Evolutionary conservation across 179 eudicot species (phyloP).

Genomic region (Beta corolliflora): DNA sequence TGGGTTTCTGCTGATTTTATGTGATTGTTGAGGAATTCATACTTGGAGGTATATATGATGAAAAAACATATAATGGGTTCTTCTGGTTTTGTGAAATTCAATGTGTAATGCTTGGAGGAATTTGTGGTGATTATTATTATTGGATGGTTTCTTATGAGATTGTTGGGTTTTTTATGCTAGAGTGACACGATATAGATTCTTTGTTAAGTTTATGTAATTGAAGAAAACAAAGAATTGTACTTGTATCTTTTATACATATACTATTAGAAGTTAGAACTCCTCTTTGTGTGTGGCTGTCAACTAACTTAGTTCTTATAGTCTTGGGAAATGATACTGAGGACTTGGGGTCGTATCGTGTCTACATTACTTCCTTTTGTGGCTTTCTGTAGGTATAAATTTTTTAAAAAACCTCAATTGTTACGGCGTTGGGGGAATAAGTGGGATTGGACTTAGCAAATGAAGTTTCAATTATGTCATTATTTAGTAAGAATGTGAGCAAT

Average conservation of each 20-base stretch:
- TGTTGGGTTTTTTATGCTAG: background rate
- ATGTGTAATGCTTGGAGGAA: background rate
- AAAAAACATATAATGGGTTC: background rate
- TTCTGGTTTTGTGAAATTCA: background rate
- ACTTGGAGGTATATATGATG: conserved; percentile 2
- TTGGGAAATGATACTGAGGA: too few relatives aligned
- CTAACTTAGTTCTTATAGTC: too few relatives aligned
- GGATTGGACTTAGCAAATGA: background rate
- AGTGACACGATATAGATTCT: background rate
- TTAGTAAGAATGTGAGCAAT: background rate
- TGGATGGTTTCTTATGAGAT: background rate
- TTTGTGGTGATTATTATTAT: background rate
- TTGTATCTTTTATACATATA: too few relatives aligned
- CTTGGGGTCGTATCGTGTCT: too few relatives aligned
- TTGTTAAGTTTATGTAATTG: background rate
- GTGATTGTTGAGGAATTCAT: background rate
- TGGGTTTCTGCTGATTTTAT: background rate
- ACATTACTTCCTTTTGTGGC: too few relatives aligned
- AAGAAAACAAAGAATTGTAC: too few relatives aligned
- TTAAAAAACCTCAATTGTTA: too few relatives aligned
- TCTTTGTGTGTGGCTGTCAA: too few relatives aligned
- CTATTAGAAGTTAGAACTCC: too few relatives aligned
- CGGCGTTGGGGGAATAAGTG: background rate
- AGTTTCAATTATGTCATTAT: background rate
- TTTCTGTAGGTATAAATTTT: too few relatives aligned